phyloP scores from a whole-genome alignment of 805 yeast genomes.

The Torulaspora delbrueckii region DNA sequence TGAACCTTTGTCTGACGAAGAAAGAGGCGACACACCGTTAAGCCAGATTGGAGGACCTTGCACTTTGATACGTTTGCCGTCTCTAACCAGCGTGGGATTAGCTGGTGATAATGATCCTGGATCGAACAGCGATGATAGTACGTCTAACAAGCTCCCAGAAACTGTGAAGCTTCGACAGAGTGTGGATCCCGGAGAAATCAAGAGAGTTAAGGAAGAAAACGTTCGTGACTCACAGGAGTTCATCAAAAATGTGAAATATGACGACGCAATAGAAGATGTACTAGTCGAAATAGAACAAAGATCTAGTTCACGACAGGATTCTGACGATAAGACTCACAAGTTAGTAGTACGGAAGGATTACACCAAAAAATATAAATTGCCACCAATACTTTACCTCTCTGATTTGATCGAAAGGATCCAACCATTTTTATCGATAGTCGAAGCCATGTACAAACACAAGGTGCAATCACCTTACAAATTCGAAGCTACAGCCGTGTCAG shows the following conservation, averaged over 20 bases:
- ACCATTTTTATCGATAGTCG: constrained; percentile 35
- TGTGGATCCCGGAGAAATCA: constrained; percentile 4
- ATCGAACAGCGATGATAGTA: neutral
- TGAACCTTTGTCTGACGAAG: neutral
- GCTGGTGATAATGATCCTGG: neutral
- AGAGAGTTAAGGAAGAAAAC: neutral
- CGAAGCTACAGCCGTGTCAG: constrained; percentile 42
- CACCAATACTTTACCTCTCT: constrained; percentile 27
- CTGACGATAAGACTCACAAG: neutral
- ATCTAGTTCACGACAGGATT: neutral
- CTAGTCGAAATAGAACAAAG: neutral
- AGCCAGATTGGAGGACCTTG: neutral
- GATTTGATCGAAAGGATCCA: constrained; percentile 30
- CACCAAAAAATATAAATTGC: constrained; percentile 19
- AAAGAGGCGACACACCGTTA: neutral
- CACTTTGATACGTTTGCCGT: neutral
- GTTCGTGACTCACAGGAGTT: neutral
- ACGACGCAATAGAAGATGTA: constrained; percentile 4
- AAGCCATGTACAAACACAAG: constrained; percentile 42
- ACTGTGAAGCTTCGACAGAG: constrained; percentile 2
- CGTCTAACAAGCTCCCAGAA: neutral
- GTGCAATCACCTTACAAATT: constrained; percentile 46
- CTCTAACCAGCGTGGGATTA: neutral
- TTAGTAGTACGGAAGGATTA: constrained; percentile 15
- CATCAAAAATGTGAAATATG: neutral